A percentile compares a stretch with the other conserved stretches of the same genome.
phyloP scores from a whole-genome alignment of 768 basidiomycete genomes.

The Crucibulum laeve region DNA sequence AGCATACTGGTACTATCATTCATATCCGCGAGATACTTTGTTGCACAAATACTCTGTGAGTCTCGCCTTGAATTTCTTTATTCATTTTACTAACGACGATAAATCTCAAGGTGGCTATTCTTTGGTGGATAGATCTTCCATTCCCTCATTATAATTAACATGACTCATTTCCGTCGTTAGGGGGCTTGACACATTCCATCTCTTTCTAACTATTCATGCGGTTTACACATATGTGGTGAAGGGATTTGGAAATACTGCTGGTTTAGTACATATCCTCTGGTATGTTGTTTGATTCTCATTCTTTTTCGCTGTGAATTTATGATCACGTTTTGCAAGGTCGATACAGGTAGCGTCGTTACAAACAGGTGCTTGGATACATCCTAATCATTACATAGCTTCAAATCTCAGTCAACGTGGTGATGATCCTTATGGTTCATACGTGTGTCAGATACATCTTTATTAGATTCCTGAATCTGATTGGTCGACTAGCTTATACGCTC shows the following conservation, averaged over 20 bases:
- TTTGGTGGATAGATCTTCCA: too few species aligned
- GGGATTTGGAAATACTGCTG: slow-evolving; percentile 26
- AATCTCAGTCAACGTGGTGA: slow-evolving; percentile 37
- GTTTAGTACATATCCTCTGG: slow-evolving; percentile 23
- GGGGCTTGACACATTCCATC: slow-evolving; percentile 30
- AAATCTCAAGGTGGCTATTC: too few species aligned
- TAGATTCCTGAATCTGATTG: not conserved
- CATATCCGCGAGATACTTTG: slow-evolving; percentile 27
- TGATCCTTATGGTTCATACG: slow-evolving; percentile 41
- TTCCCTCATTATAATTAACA: too few species aligned
- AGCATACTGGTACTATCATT: slow-evolving; percentile 34
- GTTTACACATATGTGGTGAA: slow-evolving; percentile 31
- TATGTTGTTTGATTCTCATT: slow-evolving; percentile 10
- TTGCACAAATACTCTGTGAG: slow-evolving; percentile 33
- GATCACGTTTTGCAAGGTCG: slow-evolving; percentile 18
- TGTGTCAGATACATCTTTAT: slow-evolving; percentile 14
- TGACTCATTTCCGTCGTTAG: too few species aligned
- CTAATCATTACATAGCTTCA: slow-evolving; percentile 39
- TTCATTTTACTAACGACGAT: too few species aligned
- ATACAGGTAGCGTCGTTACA: slow-evolving; percentile 20
- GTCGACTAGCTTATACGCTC: slow-evolving; percentile 33
- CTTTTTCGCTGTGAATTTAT: not conserved
- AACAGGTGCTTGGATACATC: too few species aligned
- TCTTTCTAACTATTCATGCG: slow-evolving; percentile 26
- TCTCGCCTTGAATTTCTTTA: too few species aligned